Evolutionary conservation across 768 basidiomycete genomes (phyloP).

Genomic region (Mycena belliarum): DNA sequence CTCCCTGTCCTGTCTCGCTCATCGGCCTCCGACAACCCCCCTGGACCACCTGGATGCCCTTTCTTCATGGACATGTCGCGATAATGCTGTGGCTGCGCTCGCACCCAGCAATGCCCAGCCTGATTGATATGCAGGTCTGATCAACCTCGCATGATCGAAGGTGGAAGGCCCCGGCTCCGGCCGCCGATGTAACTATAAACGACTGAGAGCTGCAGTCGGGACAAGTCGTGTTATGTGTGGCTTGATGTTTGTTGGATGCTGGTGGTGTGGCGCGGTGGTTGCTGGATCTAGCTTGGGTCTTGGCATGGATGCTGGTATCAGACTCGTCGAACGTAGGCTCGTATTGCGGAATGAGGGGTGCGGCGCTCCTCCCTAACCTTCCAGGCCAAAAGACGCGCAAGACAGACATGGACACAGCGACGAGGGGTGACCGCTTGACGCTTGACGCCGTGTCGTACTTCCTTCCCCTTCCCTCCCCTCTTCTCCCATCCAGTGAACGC

Average conservation of each 20-base stretch:
- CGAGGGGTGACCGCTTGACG: constrained; percentile 28
- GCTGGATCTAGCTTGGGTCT: background rate
- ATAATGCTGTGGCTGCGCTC: constrained; percentile 12
- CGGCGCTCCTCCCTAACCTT: constrained; percentile 28
- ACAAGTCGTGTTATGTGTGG: background rate
- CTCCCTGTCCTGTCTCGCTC: constrained; percentile 41
- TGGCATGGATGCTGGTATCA: background rate
- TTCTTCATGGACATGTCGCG: constrained; percentile 6
- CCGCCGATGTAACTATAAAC: constrained; percentile 5
- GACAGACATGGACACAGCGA: constrained; percentile 24
- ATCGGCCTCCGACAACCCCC: constrained; percentile 2
- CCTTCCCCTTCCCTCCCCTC: constrained; percentile 40
- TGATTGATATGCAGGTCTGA: constrained; percentile 39
- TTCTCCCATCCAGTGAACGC: constrained; percentile 38
- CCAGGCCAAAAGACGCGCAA: constrained; percentile 16
- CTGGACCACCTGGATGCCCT: background rate
- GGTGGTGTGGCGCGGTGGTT: background rate
- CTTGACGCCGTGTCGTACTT: constrained; percentile 35
- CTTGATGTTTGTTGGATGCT: background rate
- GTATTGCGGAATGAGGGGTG: constrained; percentile 22
- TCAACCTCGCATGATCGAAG: constrained; percentile 36
- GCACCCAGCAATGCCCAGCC: constrained; percentile 18
- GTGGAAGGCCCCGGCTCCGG: background rate
- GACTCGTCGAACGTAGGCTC: constrained; percentile 23
- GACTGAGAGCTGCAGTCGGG: constrained; percentile 14